Conservation (phyloP, 192 early-diverging fungal species). For the Diversispora epigaea region DNA sequence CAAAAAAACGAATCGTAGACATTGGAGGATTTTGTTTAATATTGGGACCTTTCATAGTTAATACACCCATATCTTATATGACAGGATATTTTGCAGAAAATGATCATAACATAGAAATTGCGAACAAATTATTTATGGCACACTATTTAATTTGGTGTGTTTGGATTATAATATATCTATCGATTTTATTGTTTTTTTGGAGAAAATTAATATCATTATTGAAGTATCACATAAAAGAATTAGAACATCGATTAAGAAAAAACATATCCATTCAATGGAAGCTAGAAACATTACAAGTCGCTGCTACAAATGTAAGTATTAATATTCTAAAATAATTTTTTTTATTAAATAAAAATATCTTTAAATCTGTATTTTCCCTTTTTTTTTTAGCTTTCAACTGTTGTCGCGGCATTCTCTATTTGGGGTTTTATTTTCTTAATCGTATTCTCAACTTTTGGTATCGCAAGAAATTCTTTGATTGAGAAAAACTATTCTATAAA, state of each 20-base stretch:
- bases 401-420: not conserved
- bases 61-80: constrained; percentile 3
- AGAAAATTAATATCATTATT: not conserved
- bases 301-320: constrained; percentile 1
- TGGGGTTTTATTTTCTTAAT: not conserved
- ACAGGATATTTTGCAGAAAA: not conserved
- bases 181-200: not conserved
- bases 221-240: constrained; percentile 10
- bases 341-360: constrained; percentile 4
- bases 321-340: not conserved
- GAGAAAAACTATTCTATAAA: not conserved
- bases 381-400: not conserved
- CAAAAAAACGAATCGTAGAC: not conserved
- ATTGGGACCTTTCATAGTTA: not conserved
- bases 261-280: not conserved
- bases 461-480: not conserved
- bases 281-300: constrained; percentile 4
- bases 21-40: constrained; percentile 1
- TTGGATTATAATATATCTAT: not conserved
- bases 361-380: not conserved
- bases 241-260: not conserved
- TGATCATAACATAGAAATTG: not conserved
- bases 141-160: constrained; percentile 16
- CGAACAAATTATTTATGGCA: not conserved
- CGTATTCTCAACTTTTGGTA: not conserved